Evolutionary conservation across 352 stramenopile genomes (phyloP), one percentile per base, ranked within the genome.

Genomic region (Globisporangium apiculatum): DNA sequence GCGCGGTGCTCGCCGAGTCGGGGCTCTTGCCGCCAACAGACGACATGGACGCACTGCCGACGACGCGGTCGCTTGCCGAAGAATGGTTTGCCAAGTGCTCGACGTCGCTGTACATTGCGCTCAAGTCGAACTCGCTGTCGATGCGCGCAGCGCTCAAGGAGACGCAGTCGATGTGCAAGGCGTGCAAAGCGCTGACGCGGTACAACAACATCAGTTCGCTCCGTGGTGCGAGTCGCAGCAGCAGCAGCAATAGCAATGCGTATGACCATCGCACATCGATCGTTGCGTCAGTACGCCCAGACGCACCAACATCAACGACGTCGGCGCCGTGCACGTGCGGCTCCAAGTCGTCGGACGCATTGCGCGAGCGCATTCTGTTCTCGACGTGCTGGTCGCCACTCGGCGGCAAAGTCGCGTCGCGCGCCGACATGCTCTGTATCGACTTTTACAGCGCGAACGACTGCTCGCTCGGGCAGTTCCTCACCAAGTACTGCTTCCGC

Each of bases 371-470:
- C 9, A 83, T 95, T 36, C 54, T 95, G 7, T 88, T 95, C 62
- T 95, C 86, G 31, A 83, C 80, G 15, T 95, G 86, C 55, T 95
- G 86, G 86, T 94, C 82, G 53, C 71, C 81, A 17, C 62, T 95
- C 6, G 75, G 91, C 7, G 82, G 78, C 1, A 87, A 81, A 49
- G 87, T 71, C 5, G 78, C 83, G 36, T 95, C 86, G 9, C 86
- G 87, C 60, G 82, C 86, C 24, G 82, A 95, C 51, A 89, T 93
- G 77, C 91, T 92, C 76, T 92, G 83, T 58, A 92, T 95, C 42
- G 80, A 92, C 64, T 95, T 95, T 38, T 94, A 90, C 67, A 90
- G 71, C 58, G 70, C 75, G 7, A 90, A 89, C 48, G 86, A 95
- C 60, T 90, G 82, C 67, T 92, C 83, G 2, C 66, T 95, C 7